Evolutionary conservation across 495 filamentous ascomycete genomes (phyloP), one percentile per base, ranked within the genome.

Genomic region (Cetradonia linearis): DNA sequence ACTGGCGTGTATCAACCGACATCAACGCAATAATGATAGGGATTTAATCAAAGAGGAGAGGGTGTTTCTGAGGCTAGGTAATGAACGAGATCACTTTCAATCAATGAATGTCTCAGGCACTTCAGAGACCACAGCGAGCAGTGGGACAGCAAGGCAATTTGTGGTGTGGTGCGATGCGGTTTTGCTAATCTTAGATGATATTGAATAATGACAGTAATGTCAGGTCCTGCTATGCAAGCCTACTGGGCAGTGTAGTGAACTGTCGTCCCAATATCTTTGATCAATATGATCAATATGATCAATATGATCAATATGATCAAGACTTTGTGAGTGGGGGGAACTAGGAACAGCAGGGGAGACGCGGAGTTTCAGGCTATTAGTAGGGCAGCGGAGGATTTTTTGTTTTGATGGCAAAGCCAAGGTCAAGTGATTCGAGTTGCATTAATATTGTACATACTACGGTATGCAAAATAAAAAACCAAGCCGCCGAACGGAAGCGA

Each of bases 1-100:
- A 80, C 73, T 82, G 77, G 69, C 84, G 83, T 69, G 82, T 74
- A 74, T 85, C 82, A 84, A 83, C 82, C 82, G 85, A 88, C 85
- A 88, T 88, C 83, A 85, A 88, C 66, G 65, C 59, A 65, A 50
- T 55, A 55, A 18, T 48, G 55, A 30, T 38, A 52, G 52, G n/a
- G 28, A 40, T 37, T 57, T 2, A 13, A n/a, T 14, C 25, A 23
- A 55, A 61, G 58, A 50, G 10, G 34, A 64, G 50, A 42, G 37
- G 60, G 31, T 48, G 31, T 33, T 33, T n/a, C 16, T 33, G 9
- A 53, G 31, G n/a, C 18, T 20, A 14, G 31, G 50, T 36, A 23
- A 36, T 23, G 31, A n/a, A 34, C 20, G 5, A 3, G 33, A 54
- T 25, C 1, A 25, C 31, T 54, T 54, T 36, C n/a, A 25, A 14